Conservation (phyloP, 2,329 filamentous ascomycete species). For the Hypocreales sp. region DNA sequence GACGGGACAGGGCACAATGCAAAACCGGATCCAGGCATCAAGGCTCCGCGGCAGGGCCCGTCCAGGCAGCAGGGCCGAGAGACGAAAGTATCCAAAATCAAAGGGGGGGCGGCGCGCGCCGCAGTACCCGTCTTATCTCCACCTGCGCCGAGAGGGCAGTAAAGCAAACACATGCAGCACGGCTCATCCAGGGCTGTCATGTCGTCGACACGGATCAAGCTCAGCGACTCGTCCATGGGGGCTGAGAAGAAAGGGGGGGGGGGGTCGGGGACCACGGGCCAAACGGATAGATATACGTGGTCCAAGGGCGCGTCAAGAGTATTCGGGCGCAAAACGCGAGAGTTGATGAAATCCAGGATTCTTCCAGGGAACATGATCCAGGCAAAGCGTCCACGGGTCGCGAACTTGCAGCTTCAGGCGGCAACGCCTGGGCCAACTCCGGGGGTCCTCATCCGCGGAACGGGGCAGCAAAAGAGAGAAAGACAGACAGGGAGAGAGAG, state of each 20-base stretch:
- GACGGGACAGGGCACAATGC: conserved; percentile 3
- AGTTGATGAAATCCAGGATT: too few species aligned
- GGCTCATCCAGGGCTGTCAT: conserved; percentile 15
- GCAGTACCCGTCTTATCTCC: conserved; percentile 12
- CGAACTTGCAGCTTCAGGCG: conserved; percentile 14
- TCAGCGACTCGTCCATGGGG: conserved; percentile 9
- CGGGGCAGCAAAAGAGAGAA: conserved; percentile 7
- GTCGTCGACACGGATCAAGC: conserved; percentile 8
- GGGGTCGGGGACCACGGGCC: conserved; percentile 3
- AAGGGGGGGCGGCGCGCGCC: not conserved
- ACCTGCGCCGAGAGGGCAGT: conserved; percentile 12
- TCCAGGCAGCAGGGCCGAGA: conserved; percentile 19
- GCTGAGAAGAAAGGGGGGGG: conserved; percentile 8
- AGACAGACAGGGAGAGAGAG: too few species aligned
- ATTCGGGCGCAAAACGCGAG: conserved; percentile 1
- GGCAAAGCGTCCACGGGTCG: conserved; percentile 9
- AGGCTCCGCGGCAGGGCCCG: conserved; percentile 13
- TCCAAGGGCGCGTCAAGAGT: conserved; percentile 1
- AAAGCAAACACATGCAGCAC: conserved; percentile 16
- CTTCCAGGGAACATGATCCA: conserved; percentile 13
- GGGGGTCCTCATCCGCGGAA: conserved; percentile 9
- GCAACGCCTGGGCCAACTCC: conserved; percentile 10
- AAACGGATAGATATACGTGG: too few species aligned
- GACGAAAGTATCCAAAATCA: conserved; percentile 6
- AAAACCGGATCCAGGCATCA: conserved; percentile 8